These are phyloP conservation scores for Lipomyces yamanashiensis DNA, from an alignment of 805 yeast species.

Conservation along the genomic window DNA sequence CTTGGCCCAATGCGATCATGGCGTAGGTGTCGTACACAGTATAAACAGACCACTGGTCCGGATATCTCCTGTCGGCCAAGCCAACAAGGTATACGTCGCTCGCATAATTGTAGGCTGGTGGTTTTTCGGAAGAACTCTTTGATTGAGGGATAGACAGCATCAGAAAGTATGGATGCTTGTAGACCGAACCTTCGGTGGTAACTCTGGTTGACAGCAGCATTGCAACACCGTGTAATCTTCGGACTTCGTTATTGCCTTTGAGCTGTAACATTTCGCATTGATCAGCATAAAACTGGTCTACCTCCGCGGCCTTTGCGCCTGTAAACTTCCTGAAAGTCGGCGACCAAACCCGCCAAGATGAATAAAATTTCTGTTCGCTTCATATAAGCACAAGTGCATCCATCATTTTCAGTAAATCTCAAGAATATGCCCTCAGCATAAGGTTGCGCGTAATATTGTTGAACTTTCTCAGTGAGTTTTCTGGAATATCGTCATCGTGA, in stretches of 20 bases:
- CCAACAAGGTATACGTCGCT: not conserved
- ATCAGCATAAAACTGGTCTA: no score
- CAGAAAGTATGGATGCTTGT: conserved; percentile 2
- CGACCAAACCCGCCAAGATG: no score
- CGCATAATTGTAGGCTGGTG: not conserved
- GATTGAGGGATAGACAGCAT: not conserved
- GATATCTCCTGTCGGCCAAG: not conserved
- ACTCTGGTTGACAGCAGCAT: not conserved
- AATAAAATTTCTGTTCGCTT: no score
- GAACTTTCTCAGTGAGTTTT: no score
- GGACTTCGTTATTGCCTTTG: not conserved
- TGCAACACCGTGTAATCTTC: not conserved
- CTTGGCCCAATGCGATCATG: not conserved
- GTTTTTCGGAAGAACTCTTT: not conserved
- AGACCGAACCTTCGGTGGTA: not conserved
- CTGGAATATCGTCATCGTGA: conserved; percentile 11
- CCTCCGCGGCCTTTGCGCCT: no score
- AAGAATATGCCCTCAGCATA: no score
- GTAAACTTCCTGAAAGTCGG: no score
- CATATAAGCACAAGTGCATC: no score
- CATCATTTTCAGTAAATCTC: no score
- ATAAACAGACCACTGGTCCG: not conserved
- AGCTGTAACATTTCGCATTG: not conserved
- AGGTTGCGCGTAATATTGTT: no score
- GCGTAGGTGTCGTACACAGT: not conserved